Evolutionary conservation across 148 eudicot genomes (phyloP), one percentile per base, ranked within the genome.

Genomic region (Fagopyrum tataricum): DNA sequence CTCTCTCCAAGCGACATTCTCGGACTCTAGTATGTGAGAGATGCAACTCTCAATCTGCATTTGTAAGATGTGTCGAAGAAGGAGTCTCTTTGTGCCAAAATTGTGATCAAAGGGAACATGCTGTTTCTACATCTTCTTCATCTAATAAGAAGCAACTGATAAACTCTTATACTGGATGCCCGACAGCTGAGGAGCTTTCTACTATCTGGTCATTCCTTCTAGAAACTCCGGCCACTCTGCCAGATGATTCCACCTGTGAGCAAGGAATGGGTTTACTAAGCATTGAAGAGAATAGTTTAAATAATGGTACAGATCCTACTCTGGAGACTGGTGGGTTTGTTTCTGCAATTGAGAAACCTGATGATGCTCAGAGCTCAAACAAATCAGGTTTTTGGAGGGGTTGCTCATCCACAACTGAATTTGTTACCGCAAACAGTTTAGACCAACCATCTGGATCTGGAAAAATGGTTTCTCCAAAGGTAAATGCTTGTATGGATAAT

Each of bases 131-230:
- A 21, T 72, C 86, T 44, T 78, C 74, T 59, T 76, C 87, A 8
- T 70, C 78, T 7, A 97, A 96, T 78, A 90, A 83, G 77, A 89
- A 78, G 68, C 88, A 92, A 76, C 42, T 80, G 9, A 84, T 96
- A 73, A 80, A 74, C 66, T 88, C 81, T 78, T 96, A 96, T 76
- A 76, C 96, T 53, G 99, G 96, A 4, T 96, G 99, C 77, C 99
- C 97, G 73, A 87, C 97, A 5, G 80, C 96, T 44, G 86, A 83
- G 10, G 96, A 96, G 79, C 89, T 92, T 68, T 88, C 94, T 51
- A 74, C 76, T 11, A 87, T 89, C 77, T 96, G 97, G 97, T 83
- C 97, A 6, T 92, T 92, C 68, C 80, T 89, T 73, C 70, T 78
- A 23, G 89, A 87, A 73, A 14, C 70, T 70, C 84, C 80, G 39